Evolutionary conservation across 345 rosid genomes (phyloP).

Genomic region (Pseudoturritis turrita): DNA sequence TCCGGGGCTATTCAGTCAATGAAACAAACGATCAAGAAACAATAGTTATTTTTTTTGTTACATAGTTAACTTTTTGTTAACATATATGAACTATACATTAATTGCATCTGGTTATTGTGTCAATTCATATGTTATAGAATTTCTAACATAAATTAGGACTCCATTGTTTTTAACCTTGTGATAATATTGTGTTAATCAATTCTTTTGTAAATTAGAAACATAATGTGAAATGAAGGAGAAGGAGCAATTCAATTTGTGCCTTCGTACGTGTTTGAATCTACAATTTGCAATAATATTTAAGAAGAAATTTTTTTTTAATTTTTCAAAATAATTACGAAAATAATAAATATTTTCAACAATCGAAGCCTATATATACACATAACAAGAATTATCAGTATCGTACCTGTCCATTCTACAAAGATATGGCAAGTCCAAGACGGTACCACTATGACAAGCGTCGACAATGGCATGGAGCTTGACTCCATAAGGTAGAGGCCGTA

Average conservation of each 20-base stretch:
- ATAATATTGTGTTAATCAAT: no score
- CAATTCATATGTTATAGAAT: neutral
- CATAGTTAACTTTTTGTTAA: no score
- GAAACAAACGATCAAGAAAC: neutral
- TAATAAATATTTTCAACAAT: no score
- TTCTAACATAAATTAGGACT: neutral
- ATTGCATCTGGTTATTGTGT: neutral
- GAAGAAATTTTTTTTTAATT: no score
- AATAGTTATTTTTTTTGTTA: neutral
- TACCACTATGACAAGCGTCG: constrained; percentile 94
- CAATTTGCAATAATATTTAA: no score
- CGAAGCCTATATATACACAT: neutral
- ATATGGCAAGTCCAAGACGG: constrained; percentile 74
- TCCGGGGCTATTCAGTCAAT: constrained; percentile 42
- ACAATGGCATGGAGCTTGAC: constrained; percentile 83
- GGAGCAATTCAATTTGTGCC: no score
- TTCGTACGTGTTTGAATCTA: no score
- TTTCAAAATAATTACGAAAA: no score
- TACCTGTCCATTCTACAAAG: constrained; percentile 89
- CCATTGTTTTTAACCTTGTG: neutral
- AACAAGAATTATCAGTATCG: neutral
- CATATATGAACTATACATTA: neutral
- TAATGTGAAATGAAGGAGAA: no score
- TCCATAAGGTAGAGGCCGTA: constrained; percentile 80
- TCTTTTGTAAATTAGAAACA: no score